Evolutionary conservation across 2,329 filamentous ascomycete genomes (phyloP).

Genomic region (Stagonosporopsis tanaceti): DNA sequence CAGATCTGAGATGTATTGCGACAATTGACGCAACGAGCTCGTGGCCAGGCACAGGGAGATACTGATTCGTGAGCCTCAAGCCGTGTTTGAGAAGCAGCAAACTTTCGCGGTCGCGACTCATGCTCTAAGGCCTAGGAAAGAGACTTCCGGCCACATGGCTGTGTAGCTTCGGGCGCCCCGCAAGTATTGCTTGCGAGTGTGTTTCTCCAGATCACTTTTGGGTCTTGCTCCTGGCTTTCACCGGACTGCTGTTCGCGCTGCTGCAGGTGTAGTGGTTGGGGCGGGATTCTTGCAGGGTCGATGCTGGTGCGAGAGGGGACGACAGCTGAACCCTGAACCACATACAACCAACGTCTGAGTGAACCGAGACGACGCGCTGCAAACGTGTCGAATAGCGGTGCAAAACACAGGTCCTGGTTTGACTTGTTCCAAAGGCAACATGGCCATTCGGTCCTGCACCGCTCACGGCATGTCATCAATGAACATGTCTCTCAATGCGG

Average conservation of each 20-base stretch:
- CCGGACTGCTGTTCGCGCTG: slow-evolving; percentile 14
- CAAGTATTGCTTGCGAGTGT: slow-evolving; percentile 1
- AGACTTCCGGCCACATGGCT: slow-evolving; percentile 1
- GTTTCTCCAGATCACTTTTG: slow-evolving; percentile 17
- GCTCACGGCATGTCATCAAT: slow-evolving; percentile 1
- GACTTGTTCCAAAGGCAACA: not conserved
- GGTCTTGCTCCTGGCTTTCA: slow-evolving; percentile 17
- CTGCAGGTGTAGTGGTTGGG: slow-evolving; percentile 7
- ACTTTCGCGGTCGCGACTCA: slow-evolving; percentile 19
- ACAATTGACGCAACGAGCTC: slow-evolving; percentile 1
- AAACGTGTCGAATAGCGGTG: slow-evolving; percentile 4
- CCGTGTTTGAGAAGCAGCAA: slow-evolving; percentile 15
- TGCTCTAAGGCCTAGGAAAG: slow-evolving; percentile 4
- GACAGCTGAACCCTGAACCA: slow-evolving; percentile 4
- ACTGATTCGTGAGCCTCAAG: slow-evolving; percentile 10
- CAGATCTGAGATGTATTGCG: slow-evolving; percentile 4
- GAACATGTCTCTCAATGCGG: slow-evolving; percentile 1
- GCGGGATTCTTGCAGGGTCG: slow-evolving; percentile 8
- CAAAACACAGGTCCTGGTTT: not conserved
- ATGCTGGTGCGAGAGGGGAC: slow-evolving; percentile 3
- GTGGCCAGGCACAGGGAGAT: slow-evolving; percentile 4
- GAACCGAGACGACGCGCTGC: not conserved
- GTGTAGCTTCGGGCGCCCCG: slow-evolving; percentile 16
- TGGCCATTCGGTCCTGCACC: slow-evolving; percentile 1
- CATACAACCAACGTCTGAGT: not conserved